Evolutionary conservation across 2,329 filamentous ascomycete genomes (phyloP).

Genomic region (Lasiodiplodia citricola): DNA sequence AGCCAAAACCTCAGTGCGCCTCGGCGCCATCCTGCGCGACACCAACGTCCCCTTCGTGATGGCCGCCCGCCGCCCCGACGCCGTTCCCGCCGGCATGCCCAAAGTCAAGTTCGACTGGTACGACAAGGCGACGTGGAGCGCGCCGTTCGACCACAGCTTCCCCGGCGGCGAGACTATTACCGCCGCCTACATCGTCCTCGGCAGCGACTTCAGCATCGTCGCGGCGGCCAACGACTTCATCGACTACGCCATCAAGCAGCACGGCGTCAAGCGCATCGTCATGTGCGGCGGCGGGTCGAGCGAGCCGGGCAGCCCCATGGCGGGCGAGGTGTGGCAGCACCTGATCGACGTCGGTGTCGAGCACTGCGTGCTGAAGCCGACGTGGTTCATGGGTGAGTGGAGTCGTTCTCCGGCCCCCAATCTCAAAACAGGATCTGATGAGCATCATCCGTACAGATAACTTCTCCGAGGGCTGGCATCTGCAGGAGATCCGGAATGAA

Average conservation of each 20-base stretch:
- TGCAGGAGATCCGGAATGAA: constrained; percentile 44
- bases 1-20: constrained; percentile 50
- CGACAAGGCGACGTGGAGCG: constrained; percentile 42
- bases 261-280: constrained; percentile 52
- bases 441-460: constrained; percentile 46
- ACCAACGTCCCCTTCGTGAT: constrained; percentile 35
- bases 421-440: no score
- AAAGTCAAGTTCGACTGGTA: constrained; percentile 52
- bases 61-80: constrained; percentile 43
- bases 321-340: constrained; percentile 48
- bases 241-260: constrained; percentile 40
- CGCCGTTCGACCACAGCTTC: constrained; percentile 43
- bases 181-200: neutral
- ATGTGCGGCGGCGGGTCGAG: constrained; percentile 48
- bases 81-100: neutral
- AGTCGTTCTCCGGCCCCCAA: no score
- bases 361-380: constrained; percentile 47
- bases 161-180: constrained; percentile 25
- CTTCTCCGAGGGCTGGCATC: constrained; percentile 45
- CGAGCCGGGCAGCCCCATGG: constrained; percentile 34
- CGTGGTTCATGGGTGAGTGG: constrained; percentile 55
- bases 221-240: constrained; percentile 49
- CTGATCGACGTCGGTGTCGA: constrained; percentile 46
- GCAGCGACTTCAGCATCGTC: constrained; percentile 34
- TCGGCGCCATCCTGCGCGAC: constrained; percentile 45